Evolutionary conservation across 129 eudicot genomes (phyloP).

Genomic region (Flaveria robusta): DNA sequence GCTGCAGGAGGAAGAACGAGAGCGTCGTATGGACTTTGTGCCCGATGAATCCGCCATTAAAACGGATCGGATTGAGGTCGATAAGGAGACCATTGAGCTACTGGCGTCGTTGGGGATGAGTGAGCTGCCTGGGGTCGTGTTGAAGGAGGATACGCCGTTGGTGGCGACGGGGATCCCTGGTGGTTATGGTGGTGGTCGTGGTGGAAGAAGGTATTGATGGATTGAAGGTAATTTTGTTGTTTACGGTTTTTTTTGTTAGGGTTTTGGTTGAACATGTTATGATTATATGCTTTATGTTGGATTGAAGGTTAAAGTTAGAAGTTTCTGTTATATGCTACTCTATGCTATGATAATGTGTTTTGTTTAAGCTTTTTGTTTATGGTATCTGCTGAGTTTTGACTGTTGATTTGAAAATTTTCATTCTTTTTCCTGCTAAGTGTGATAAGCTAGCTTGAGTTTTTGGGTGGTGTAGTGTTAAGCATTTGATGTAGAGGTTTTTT

Average conservation of each 20-base stretch:
- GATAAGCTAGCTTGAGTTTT: no score
- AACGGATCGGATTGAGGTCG: conserved; percentile 4
- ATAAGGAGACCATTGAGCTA: conserved; percentile 17
- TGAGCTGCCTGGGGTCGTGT: conserved; percentile 9
- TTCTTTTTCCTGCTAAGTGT: no score
- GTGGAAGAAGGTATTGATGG: conserved; percentile 12
- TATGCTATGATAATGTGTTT: no score
- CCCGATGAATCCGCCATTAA: conserved; percentile 9
- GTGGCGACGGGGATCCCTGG: neutral
- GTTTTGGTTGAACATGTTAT: neutral
- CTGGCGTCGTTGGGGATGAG: conserved; percentile 9
- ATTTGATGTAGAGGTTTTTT: no score
- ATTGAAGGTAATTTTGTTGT: neutral
- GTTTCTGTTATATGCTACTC: no score
- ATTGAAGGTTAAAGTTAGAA: neutral
- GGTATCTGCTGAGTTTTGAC: no score
- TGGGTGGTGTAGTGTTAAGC: no score
- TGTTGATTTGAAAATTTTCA: no score
- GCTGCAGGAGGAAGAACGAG: conserved; percentile 13
- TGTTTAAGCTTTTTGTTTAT: no score
- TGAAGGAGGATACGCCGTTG: neutral
- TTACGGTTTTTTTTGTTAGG: neutral
- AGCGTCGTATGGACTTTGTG: conserved; percentile 18
- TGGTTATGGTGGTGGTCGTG: conserved; percentile 7
- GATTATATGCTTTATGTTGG: neutral